Evolutionary conservation across 495 filamentous ascomycete genomes (phyloP).

Genomic region (Penicillium ucsense): DNA sequence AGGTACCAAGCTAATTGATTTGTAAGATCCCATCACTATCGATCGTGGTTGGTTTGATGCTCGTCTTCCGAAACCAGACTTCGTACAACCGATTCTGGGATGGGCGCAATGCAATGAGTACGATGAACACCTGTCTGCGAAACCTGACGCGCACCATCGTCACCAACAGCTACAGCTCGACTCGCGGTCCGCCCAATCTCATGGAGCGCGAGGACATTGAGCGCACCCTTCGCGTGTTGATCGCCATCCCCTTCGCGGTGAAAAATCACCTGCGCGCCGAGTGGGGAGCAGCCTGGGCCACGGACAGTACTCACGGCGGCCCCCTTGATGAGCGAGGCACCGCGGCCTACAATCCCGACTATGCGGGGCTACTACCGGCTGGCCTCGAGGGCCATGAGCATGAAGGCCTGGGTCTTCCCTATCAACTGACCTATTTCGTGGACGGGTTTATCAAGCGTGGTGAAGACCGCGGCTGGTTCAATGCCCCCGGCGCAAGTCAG

Average conservation of each 20-base stretch:
- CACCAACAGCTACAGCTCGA: slow-evolving; percentile 27
- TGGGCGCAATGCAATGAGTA: slow-evolving; percentile 50
- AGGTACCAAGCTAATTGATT: not conserved
- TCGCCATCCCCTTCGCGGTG: slow-evolving; percentile 65
- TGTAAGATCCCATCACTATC: slow-evolving; percentile 60
- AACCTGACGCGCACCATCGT: slow-evolving; percentile 55
- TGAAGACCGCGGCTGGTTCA: slow-evolving; percentile 48
- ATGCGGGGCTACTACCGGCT: slow-evolving; percentile 48
- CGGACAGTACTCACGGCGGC: slow-evolving; percentile 26
- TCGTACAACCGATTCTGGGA: slow-evolving; percentile 68
- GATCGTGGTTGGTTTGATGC: slow-evolving; percentile 73
- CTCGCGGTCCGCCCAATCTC: slow-evolving; percentile 11
- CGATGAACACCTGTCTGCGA: slow-evolving; percentile 49
- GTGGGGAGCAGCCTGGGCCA: slow-evolving; percentile 49
- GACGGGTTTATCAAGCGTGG: slow-evolving; percentile 59
- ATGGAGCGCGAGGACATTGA: slow-evolving; percentile 53
- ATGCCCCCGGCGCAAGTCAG: slow-evolving; percentile 50
- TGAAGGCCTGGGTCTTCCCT: slow-evolving; percentile 53
- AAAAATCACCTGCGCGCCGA: slow-evolving; percentile 69
- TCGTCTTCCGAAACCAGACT: slow-evolving; percentile 68
- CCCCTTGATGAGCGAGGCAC: slow-evolving; percentile 36
- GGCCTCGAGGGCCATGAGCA: slow-evolving; percentile 52
- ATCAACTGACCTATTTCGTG: slow-evolving; percentile 58
- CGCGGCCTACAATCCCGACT: slow-evolving; percentile 46
- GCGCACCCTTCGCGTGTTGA: slow-evolving; percentile 46